phyloP scores from a whole-genome alignment of 2,329 filamentous ascomycete genomes.

The Zasmidium citrigriseum region DNA sequence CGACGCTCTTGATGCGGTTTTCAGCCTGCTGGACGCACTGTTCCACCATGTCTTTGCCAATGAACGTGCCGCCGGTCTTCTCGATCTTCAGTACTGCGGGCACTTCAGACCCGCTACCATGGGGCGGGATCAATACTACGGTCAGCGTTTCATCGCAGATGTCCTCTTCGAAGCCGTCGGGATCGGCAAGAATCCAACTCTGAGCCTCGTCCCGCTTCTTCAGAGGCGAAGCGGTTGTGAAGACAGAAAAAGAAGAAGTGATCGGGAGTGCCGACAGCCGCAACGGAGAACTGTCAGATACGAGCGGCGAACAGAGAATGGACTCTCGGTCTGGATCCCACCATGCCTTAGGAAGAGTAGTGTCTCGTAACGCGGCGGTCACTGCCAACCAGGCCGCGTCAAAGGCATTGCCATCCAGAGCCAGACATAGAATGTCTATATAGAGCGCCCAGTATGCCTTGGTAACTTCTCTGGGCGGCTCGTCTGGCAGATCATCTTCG shows the following conservation, averaged over 20 bases:
- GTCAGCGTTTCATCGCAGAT: slow-evolving; percentile 82
- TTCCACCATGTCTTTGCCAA: slow-evolving; percentile 65
- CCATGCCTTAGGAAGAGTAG: slow-evolving; percentile 72
- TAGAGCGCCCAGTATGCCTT: slow-evolving; percentile 95
- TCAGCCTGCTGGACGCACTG: slow-evolving; percentile 61
- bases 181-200: slow-evolving; percentile 79
- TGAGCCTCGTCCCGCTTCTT: slow-evolving; percentile 44
- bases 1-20: slow-evolving; percentile 64
- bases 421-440: slow-evolving; percentile 92
- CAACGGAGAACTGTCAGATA: slow-evolving; percentile 58
- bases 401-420: slow-evolving; percentile 86
- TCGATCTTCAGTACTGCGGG: slow-evolving; percentile 70
- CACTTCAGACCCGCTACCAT: slow-evolving; percentile 37
- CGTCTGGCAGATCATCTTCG: slow-evolving; percentile 48
- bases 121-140: slow-evolving; percentile 67
- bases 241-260: slow-evolving; percentile 75
- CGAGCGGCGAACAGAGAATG: slow-evolving; percentile 70
- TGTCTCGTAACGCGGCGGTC: slow-evolving; percentile 76
- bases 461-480: slow-evolving; percentile 50
- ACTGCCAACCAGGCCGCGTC: slow-evolving; percentile 88
- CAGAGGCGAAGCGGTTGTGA: slow-evolving; percentile 59
- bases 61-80: slow-evolving; percentile 75
- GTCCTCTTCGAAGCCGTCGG: slow-evolving; percentile 85
- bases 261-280: slow-evolving; percentile 68
- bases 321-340: slow-evolving; percentile 83